Base-by-base conservation (phyloP, 352 stramenopile species). In the Globisporangium perplexum region DNA sequence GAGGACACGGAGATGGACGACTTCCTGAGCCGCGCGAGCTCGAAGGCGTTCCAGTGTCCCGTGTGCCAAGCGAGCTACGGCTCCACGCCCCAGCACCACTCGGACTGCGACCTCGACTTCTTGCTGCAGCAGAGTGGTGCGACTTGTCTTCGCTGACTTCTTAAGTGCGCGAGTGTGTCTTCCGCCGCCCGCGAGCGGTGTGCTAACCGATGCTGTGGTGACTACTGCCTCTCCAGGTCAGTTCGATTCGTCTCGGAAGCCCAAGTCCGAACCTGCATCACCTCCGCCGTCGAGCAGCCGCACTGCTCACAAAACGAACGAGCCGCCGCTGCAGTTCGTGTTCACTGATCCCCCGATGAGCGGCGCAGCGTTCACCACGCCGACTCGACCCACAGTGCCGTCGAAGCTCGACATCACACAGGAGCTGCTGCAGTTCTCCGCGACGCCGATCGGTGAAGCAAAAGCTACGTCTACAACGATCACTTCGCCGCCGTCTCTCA, bases 91-190 rank as follows among this genome's bases (percentile, higher is more conserved):
- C 57, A 49, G 6, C 78, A 90, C 42, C 55, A 57, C 30, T 56
- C 66, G 4, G 76, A 87, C 33, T 90, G 78, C 36, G 78, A 87
- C 52, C 50, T 90, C 4, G 76, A 71, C 15, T 52, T 90, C 26
- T 52, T 90, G 22, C 62, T 90, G n/a, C 64, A 87, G 15, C 78
- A 78, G 70, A 63, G 64, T 28, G 55, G 66, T 71, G 39, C 20
- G 69, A 1, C 14, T 71, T 18, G 1, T 4, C 18, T 51, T 56
- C 8, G 7, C 50, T 53, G 30, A 8, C 1, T 47, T 11, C 5
- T 1, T 22, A 3, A 23, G 6, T 59, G 44, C n/a, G 26, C 22
- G 26, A 45, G 43, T 46, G 20, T 22, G 8, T 10, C 39, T 44
- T 11, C 18, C 7, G 17, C 4, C 28, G n/a, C 4, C 5, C 12